A percentile compares a stretch with the other conserved stretches of the same genome.
These are phyloP conservation scores for Gloeopeniophorella convolvens DNA, from an alignment of 768 basidiomycete genomes.

Conservation along the genomic window DNA sequence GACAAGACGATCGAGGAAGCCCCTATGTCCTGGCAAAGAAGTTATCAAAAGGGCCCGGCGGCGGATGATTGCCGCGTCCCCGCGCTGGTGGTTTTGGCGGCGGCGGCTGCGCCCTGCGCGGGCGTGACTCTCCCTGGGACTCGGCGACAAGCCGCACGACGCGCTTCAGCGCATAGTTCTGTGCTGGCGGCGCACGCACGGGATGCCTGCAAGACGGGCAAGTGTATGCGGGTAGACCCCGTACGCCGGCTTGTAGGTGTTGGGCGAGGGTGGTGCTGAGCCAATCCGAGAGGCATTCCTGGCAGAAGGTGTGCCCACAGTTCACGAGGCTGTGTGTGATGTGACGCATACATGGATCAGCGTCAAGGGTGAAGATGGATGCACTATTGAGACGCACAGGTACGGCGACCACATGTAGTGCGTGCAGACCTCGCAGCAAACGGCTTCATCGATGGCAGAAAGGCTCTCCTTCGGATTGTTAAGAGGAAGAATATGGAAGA, in stretches of 20 bases:
- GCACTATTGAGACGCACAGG: slow-evolving; percentile 38
- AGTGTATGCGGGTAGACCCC: slow-evolving; percentile 36
- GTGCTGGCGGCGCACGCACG: slow-evolving; percentile 45
- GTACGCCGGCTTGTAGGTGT: slow-evolving; percentile 37
- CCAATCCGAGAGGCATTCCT: slow-evolving; percentile 52
- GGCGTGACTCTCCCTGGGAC: slow-evolving; percentile 42
- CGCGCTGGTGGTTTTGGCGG: background rate
- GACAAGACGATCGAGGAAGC: no score
- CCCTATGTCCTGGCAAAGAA: slow-evolving; percentile 12
- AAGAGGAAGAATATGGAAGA: background rate
- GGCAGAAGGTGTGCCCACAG: slow-evolving; percentile 70
- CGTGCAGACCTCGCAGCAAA: slow-evolving; percentile 62
- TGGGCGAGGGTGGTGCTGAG: slow-evolving; percentile 42
- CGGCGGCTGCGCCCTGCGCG: slow-evolving; percentile 21
- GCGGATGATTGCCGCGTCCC: slow-evolving; percentile 2
- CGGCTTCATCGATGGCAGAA: slow-evolving; percentile 40
- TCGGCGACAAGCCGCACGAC: slow-evolving; percentile 45
- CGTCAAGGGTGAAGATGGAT: no score
- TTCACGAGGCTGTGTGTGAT: slow-evolving; percentile 38
- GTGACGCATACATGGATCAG: slow-evolving; percentile 1
- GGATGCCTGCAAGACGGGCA: slow-evolving; percentile 61
- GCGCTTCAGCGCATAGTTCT: slow-evolving; percentile 56
- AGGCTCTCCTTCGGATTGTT: slow-evolving; percentile 5
- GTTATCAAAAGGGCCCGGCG: slow-evolving; percentile 4
- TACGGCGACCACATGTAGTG: slow-evolving; percentile 60